These are phyloP conservation scores for Coelastrella sp. DNA, from an alignment of 139 green algal species.

Conservation along the genomic window DNA sequence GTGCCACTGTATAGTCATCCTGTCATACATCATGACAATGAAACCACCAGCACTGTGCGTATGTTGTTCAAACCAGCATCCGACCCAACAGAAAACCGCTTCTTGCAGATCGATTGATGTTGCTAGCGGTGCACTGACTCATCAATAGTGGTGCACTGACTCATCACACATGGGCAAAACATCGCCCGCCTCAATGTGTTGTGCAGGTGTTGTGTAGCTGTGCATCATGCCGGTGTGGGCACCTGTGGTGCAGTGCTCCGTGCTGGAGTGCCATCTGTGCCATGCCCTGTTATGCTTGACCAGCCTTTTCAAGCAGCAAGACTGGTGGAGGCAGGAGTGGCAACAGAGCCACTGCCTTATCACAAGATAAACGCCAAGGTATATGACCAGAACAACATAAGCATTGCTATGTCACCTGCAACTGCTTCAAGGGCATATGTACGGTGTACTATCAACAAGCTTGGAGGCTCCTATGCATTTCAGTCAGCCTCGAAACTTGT, in stretches of 20 bases:
- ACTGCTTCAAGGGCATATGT: background rate
- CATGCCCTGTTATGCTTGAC: constrained; percentile 46
- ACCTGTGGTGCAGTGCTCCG: background rate
- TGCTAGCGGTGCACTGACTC: too few relatives aligned
- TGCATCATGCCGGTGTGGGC: background rate
- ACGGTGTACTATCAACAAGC: background rate
- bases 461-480: too few relatives aligned
- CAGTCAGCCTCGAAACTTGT: too few relatives aligned
- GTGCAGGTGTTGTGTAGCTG: background rate
- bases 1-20: too few relatives aligned
- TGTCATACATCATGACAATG: too few relatives aligned
- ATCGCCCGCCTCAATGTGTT: too few relatives aligned
- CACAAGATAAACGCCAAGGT: constrained; percentile 19
- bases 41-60: too few relatives aligned
- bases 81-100: too few relatives aligned
- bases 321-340: constrained; percentile 31
- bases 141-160: too few relatives aligned
- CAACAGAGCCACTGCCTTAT: constrained; percentile 17
- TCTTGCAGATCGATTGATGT: too few relatives aligned
- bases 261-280: constrained; percentile 17
- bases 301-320: constrained; percentile 19
- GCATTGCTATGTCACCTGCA: background rate
- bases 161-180: too few relatives aligned
- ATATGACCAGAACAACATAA: background rate
- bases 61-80: too few relatives aligned